Base-by-base conservation (phyloP, 164 flowering plant species). In the Stephania japonica region DNA sequence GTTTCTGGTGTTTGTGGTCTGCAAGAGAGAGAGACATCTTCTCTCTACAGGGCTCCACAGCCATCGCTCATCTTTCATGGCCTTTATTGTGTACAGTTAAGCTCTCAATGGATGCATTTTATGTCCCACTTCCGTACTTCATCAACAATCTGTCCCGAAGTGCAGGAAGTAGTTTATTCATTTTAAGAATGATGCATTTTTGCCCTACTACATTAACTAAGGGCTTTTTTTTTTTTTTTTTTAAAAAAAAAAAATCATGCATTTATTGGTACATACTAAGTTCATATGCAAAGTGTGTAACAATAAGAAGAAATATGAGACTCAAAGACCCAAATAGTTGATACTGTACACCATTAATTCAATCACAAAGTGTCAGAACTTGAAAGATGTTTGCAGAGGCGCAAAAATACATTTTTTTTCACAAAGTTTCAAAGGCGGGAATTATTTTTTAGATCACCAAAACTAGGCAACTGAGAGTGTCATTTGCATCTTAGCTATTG, bases 11-110 rank as follows among this genome's bases (percentile, higher is more conserved):
- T 75, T 78, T 27, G 70, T 71, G 49, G 70, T 73, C 50, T 85
- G 90, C 59, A 92, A 87, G 65, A 92, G 89, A 69, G 59, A 71
- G 32, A 92, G 78, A 72, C 92, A 90, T 67, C 71, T 81, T 75
- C 87, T 84, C 73, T 89, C 95, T 68, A 14, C 68, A n/a, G 83
- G 80, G 41, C 80, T 83, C 92, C 94, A 91, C 16, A 69, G 78
- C 5, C 70, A 42, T 12, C 53, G 66, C 65, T 65, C 32, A 21
- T 74, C 73, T 21, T 65, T 65, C 67, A 65, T 65, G 67, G 67
- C 1, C 8, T 2, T n/a, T 1, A 32, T 32, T 4, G 5, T 62
- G n/a, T n/a, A n/a, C n/a, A n/a, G n/a, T n/a, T 53, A 19, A n/a
- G 62, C 19, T 56, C n/a, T 56, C 6, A n/a, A n/a, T n/a, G n/a